Base-by-base conservation (phyloP, 2,329 filamentous ascomycete species). In the Scortechinia acanthostroma region DNA sequence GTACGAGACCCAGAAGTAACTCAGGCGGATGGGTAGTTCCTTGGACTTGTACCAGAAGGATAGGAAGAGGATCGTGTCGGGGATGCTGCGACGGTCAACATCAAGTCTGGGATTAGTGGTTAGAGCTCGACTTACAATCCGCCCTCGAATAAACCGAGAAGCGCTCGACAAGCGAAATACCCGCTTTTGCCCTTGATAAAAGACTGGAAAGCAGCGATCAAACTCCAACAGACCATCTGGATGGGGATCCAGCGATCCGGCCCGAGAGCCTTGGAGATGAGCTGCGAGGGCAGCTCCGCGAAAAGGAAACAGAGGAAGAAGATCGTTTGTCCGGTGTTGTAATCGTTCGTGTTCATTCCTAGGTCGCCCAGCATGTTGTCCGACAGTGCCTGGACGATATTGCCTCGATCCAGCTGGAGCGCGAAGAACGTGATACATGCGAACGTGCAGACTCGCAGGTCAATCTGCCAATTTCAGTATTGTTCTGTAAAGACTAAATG, bases 41-140 rank as follows among this genome's bases (percentile, higher is more conserved):
- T 71, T 71, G 1, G 77, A 77, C 42, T 78, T 89, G 64, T 89
- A 91, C 61, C 84, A 91, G 59, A 90, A 90, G 3, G 77, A 82
- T 3, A 88, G 67, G 60, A 83, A 89, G 0, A 86, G 64, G 14
- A 86, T 74, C 19, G 77, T 77, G 48, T 80, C 77, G 0, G 78
- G 77, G 43, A 83, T 82, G 50, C 83, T 83, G 0, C 77, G 77
- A 19, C 76, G n/a, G 25, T 30, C 25, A 30, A n/a, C 25, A 30
- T 10, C 10, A n/a, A 10, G 10, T 10, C 25, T 30, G 25, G 25
- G 10, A 30, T 30, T 10, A 30, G 25, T 30, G 25, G 25, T 30
- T 10, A n/a, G 13, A 13, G 20, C 10, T 19, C 13, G 6, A 40
- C 35, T 40, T 19, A 40, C 43, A 49, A 56, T 37, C 52, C 50